A percentile compares a stretch with the other conserved stretches of the same genome.
phyloP scores from a whole-genome alignment of 768 basidiomycete species.

The Phylloporus scabripes region DNA sequence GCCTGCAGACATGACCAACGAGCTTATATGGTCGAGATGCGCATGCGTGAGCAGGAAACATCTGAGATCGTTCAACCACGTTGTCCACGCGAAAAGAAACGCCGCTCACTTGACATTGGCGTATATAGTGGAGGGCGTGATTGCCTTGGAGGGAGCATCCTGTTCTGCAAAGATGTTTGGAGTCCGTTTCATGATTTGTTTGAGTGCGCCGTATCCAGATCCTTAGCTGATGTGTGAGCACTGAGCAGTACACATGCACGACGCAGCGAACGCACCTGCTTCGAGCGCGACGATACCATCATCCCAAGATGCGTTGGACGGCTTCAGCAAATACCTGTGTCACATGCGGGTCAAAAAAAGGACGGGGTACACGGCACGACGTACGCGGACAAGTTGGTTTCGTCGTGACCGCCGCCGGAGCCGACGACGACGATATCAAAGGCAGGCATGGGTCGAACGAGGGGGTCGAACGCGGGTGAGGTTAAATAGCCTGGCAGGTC shows the following conservation, averaged over 20 bases:
- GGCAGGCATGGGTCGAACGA: slow-evolving; percentile 32
- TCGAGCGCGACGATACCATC: slow-evolving; percentile 83
- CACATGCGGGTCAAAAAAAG: slow-evolving; percentile 8
- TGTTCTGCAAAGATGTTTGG: slow-evolving; percentile 47
- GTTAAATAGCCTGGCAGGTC: not conserved
- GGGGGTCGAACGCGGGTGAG: not conserved
- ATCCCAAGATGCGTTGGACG: slow-evolving; percentile 58
- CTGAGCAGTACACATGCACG: not conserved
- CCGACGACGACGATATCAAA: slow-evolving; percentile 80
- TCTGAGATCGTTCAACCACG: slow-evolving; percentile 32
- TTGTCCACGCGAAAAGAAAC: not conserved
- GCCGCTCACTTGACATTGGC: slow-evolving; percentile 29
- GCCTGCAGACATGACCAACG: slow-evolving; percentile 80
- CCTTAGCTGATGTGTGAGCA: slow-evolving; percentile 34
- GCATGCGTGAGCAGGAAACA: slow-evolving; percentile 85
- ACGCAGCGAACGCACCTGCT: slow-evolving; percentile 51
- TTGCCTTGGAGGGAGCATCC: slow-evolving; percentile 9
- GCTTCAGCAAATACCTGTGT: slow-evolving; percentile 83
- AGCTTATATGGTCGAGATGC: slow-evolving; percentile 85
- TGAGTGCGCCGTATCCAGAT: slow-evolving; percentile 79
- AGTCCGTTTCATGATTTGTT: slow-evolving; percentile 50
- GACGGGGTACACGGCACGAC: slow-evolving; percentile 21
- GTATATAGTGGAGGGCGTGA: slow-evolving; percentile 26
- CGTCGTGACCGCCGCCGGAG: slow-evolving; percentile 84
- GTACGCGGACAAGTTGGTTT: slow-evolving; percentile 84